Percentiles rank a stretch among this genome's conserved stretches.
These are phyloP conservation scores for Salicornia ramosissima DNA, from an alignment of 148 eudicot genomes.

Conservation along the genomic window DNA sequence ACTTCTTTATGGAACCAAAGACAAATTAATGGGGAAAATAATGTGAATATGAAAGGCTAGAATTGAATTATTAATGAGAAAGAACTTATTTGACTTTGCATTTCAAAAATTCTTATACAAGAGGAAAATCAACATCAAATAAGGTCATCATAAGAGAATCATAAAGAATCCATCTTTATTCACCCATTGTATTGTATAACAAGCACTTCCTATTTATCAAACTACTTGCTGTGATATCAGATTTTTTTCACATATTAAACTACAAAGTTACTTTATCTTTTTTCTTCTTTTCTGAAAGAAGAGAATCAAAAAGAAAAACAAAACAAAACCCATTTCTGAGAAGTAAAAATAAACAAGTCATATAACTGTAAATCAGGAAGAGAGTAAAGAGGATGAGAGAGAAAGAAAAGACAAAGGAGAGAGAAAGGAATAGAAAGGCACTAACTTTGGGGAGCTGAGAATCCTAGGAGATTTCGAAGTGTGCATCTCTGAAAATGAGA, in stretches of 20 bases:
- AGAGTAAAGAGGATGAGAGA: neutral
- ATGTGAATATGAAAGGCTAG: slow-evolving; percentile 7
- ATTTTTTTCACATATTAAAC: slow-evolving; percentile 19
- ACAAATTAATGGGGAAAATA: neutral
- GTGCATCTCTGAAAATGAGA: slow-evolving; percentile 29
- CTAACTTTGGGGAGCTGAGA: slow-evolving; percentile 40
- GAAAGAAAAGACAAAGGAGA: neutral
- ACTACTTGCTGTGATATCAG: slow-evolving; percentile 23
- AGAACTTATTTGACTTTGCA: slow-evolving; percentile 31
- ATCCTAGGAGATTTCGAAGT: slow-evolving; percentile 28
- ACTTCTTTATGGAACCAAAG: neutral
- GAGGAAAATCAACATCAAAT: slow-evolving; percentile 12
- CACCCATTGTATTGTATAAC: slow-evolving; percentile 4
- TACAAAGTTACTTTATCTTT: neutral
- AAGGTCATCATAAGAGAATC: slow-evolving; percentile 17
- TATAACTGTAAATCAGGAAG: neutral
- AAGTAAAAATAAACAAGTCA: slow-evolving; percentile 15
- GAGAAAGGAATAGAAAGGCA: slow-evolving; percentile 17
- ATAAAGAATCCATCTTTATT: slow-evolving; percentile 18
- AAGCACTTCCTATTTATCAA: slow-evolving; percentile 21
- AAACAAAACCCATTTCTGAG: slow-evolving; percentile 22
- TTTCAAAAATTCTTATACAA: slow-evolving; percentile 1
- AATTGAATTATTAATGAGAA: neutral
- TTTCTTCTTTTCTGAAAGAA: neutral
- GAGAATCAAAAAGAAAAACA: slow-evolving; percentile 17